Evolutionary conservation across 306 rosid species (phyloP).

Genomic region (Malus sieversii): DNA sequence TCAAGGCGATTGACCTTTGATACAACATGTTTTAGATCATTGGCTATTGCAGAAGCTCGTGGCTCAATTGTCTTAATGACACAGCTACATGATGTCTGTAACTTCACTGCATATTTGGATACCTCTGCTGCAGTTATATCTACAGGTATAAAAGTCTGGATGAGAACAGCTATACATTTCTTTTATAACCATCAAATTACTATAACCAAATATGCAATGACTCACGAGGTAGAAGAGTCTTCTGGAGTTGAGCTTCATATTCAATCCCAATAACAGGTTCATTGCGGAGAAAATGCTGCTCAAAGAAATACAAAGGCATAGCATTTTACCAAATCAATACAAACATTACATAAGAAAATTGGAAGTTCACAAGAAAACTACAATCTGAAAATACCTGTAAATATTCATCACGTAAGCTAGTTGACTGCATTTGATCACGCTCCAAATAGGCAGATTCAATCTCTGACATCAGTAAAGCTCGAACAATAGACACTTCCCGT

Average conservation of each 20-base stretch:
- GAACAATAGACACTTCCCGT: slow-evolving; percentile 71
- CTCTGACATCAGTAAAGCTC: slow-evolving; percentile 77
- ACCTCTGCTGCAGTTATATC: slow-evolving; percentile 70
- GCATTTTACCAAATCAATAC: slow-evolving; percentile 1
- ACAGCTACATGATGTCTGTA: slow-evolving; percentile 66
- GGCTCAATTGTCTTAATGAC: slow-evolving; percentile 97
- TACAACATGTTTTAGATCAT: slow-evolving; percentile 75
- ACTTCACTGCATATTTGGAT: slow-evolving; percentile 68
- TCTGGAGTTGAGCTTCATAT: slow-evolving; percentile 95
- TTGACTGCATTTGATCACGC: slow-evolving; percentile 95
- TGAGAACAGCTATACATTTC: slow-evolving; percentile 19
- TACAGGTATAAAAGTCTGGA: slow-evolving; percentile 22
- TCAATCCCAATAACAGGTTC: slow-evolving; percentile 92
- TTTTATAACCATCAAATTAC: slow-evolving; percentile 1
- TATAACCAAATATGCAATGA: slow-evolving; percentile 3
- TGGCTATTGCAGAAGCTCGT: slow-evolving; percentile 55
- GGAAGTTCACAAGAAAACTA: slow-evolving; percentile 1
- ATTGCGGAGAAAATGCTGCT: slow-evolving; percentile 81
- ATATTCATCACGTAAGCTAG: slow-evolving; percentile 80
- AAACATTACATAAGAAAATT: slow-evolving; percentile 1
- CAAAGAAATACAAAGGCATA: slow-evolving; percentile 18
- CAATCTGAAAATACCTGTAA: slow-evolving; percentile 52
- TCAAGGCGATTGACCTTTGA: slow-evolving; percentile 54
- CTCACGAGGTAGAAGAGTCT: slow-evolving; percentile 92
- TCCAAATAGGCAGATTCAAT: slow-evolving; percentile 97